phyloP scores from a whole-genome alignment of 2,329 filamentous ascomycete genomes.

The Alternaria infectoria region DNA sequence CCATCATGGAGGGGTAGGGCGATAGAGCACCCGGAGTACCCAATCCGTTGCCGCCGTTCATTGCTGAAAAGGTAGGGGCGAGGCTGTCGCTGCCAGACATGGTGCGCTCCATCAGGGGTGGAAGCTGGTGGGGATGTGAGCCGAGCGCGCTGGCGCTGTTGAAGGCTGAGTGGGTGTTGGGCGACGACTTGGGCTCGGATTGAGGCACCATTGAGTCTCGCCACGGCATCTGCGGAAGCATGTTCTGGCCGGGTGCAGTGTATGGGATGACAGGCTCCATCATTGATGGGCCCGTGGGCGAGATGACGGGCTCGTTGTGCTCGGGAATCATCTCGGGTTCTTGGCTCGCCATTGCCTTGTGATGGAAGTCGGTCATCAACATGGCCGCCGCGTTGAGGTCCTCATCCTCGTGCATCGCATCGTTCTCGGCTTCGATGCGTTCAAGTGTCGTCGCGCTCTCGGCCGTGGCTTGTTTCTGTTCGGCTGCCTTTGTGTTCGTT shows the following conservation, averaged over 20 bases:
- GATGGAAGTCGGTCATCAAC: slow-evolving; percentile 97
- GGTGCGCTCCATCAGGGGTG: slow-evolving; percentile 71
- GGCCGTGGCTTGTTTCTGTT: slow-evolving; percentile 72
- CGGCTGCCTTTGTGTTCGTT: slow-evolving; percentile 67
- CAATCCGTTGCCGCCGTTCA: slow-evolving; percentile 72
- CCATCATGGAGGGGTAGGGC: slow-evolving; percentile 72
- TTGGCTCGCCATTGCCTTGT: slow-evolving; percentile 86
- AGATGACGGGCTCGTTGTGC: slow-evolving; percentile 70
- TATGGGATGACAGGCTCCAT: slow-evolving; percentile 82
- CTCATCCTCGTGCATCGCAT: slow-evolving; percentile 85
- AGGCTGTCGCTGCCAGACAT: slow-evolving; percentile 65
- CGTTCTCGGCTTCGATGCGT: slow-evolving; percentile 89
- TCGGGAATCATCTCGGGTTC: slow-evolving; percentile 61
- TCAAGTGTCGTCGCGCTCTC: slow-evolving; percentile 87
- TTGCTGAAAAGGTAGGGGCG: slow-evolving; percentile 70
- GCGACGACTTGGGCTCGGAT: slow-evolving; percentile 76
- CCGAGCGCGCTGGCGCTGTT: slow-evolving; percentile 63
- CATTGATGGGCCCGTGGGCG: slow-evolving; percentile 72
- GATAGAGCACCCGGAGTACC: slow-evolving; percentile 77
- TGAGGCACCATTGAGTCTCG: slow-evolving; percentile 86
- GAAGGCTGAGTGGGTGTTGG: slow-evolving; percentile 67
- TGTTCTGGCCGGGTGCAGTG: slow-evolving; percentile 71
- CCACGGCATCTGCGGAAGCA: slow-evolving; percentile 88
- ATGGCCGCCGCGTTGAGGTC: slow-evolving; percentile 97
- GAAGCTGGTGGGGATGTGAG: slow-evolving; percentile 67